phyloP scores from a whole-genome alignment of 768 basidiomycete species.

The Mycena vitilis region DNA sequence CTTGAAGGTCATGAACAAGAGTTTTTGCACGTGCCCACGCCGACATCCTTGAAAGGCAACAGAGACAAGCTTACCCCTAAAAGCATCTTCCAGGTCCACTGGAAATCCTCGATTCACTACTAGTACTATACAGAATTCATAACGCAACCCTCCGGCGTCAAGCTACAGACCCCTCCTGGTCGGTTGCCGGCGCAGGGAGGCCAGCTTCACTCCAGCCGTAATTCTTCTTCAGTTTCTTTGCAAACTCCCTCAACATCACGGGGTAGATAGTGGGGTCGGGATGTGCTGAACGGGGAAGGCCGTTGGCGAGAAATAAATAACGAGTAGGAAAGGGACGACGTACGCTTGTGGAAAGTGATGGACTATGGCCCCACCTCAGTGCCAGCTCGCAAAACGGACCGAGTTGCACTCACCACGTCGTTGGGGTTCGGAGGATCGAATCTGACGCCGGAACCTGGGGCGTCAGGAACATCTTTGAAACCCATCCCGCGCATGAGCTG shows the following conservation, averaged over 20 bases:
- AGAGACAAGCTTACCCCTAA: background rate
- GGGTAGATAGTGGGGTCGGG: constrained; percentile 74
- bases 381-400: constrained; percentile 46
- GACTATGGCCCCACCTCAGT: constrained; percentile 40
- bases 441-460: constrained; percentile 84
- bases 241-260: constrained; percentile 60
- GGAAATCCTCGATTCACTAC: too few species aligned
- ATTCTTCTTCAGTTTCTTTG: constrained; percentile 65
- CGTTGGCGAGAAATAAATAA: constrained; percentile 21
- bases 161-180: too few species aligned
- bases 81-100: too few species aligned
- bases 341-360: constrained; percentile 83
- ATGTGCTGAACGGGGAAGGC: constrained; percentile 61
- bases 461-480: constrained; percentile 76
- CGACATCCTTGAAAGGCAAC: background rate
- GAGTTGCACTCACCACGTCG: constrained; percentile 52
- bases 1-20: constrained; percentile 1
- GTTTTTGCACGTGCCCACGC: background rate
- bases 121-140: too few species aligned
- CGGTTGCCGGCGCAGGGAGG: constrained; percentile 47
- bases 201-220: constrained; percentile 73
- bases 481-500: constrained; percentile 86
- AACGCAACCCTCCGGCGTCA: too few species aligned
- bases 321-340: constrained; percentile 37
- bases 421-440: constrained; percentile 76